These are phyloP conservation scores for Staphylotrichum tortipilum DNA, from an alignment of 495 filamentous ascomycete genomes.

Conservation along the genomic window DNA sequence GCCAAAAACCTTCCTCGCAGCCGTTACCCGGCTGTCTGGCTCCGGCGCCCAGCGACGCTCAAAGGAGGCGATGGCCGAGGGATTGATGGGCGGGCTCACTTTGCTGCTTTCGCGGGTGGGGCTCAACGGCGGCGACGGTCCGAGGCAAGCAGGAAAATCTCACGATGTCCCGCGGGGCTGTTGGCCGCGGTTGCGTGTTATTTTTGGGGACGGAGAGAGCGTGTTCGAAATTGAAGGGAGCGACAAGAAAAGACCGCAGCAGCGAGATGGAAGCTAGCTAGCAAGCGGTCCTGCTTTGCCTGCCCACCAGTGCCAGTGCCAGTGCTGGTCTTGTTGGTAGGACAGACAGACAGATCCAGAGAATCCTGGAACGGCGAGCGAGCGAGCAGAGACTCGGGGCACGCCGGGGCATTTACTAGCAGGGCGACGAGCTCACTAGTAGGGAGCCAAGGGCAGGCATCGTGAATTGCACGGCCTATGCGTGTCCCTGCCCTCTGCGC, in stretches of 20 bases:
- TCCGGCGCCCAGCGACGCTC: background rate
- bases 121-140: slow-evolving; percentile 4
- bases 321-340: too few species aligned
- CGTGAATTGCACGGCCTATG: slow-evolving; percentile 5
- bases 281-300: too few species aligned
- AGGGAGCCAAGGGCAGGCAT: background rate
- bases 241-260: background rate
- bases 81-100: background rate
- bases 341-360: slow-evolving; percentile 1
- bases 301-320: too few species aligned
- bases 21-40: background rate
- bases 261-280: too few species aligned
- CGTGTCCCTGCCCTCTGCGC: too few species aligned
- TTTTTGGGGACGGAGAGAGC: background rate
- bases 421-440: background rate
- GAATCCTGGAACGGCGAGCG: background rate
- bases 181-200: slow-evolving; percentile 2
- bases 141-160: background rate
- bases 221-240: background rate
- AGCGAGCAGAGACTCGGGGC: background rate
- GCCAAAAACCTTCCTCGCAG: too few species aligned
- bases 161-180: background rate
- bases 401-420: background rate
- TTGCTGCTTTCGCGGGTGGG: background rate
- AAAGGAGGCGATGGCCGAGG: background rate